Conservation (phyloP, 2,329 filamentous ascomycete species). For the Fusarium nelsonii region DNA sequence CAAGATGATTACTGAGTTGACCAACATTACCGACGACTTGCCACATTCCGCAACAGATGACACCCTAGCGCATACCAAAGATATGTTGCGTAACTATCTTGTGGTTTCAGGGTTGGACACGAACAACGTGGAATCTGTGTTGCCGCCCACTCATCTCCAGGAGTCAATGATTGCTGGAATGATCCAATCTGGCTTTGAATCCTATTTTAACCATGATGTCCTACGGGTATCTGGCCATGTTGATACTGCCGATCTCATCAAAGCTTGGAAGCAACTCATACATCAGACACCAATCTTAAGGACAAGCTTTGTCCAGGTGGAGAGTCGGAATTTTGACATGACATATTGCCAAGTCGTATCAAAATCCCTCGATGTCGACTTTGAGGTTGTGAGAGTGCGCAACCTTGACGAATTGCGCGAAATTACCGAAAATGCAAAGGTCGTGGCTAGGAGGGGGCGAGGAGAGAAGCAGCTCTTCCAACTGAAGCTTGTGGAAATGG, state of each 20-base stretch:
- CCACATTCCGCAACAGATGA: not conserved
- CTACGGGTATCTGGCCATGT: constrained; percentile 69
- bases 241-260: constrained; percentile 67
- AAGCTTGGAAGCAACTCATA: constrained; percentile 73
- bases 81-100: constrained; percentile 56
- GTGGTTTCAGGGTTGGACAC: constrained; percentile 52
- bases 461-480: constrained; percentile 62
- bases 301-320: constrained; percentile 77
- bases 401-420: constrained; percentile 52
- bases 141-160: constrained; percentile 86
- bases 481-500: constrained; percentile 57
- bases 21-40: not conserved
- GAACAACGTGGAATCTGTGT: constrained; percentile 65
- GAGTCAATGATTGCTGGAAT: constrained; percentile 89
- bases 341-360: constrained; percentile 64
- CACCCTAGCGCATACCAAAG: constrained; percentile 41
- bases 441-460: constrained; percentile 53
- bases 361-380: constrained; percentile 38
- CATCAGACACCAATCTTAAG: constrained; percentile 76
- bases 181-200: constrained; percentile 76
- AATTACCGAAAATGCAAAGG: constrained; percentile 55
- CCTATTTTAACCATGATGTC: constrained; percentile 90
- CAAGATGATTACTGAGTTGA: constrained; percentile 60
- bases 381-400: constrained; percentile 45
- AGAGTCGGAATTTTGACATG: constrained; percentile 66